These are phyloP conservation scores for Alternaria solani DNA, from an alignment of 2,329 filamentous ascomycete species.

Conservation along the genomic window DNA sequence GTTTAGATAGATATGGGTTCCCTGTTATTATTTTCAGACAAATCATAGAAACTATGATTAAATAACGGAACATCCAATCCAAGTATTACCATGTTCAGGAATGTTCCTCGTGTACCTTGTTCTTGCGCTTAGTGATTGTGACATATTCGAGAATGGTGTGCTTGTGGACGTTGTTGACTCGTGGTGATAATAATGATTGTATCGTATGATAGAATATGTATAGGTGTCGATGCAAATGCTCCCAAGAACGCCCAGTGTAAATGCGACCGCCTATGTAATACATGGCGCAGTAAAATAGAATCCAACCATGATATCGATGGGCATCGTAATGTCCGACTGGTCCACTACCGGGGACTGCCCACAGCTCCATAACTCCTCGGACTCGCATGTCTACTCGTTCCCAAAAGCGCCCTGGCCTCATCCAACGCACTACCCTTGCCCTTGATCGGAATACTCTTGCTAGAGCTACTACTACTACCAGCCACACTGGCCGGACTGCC, in stretches of 20 bases:
- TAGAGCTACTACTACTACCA: constrained; percentile 7
- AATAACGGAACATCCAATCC: background rate
- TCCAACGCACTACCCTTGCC: constrained; percentile 37
- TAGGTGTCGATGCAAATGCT: background rate
- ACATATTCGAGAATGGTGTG: background rate
- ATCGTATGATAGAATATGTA: background rate
- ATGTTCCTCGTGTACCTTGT: too few relatives aligned
- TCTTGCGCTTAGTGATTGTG: background rate
- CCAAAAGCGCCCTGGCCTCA: constrained; percentile 48
- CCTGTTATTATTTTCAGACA: background rate
- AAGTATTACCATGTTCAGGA: background rate
- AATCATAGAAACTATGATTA: background rate
- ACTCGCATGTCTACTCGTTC: constrained; percentile 44
- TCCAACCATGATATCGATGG: background rate
- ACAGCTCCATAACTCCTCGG: constrained; percentile 45
- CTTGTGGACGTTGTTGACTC: background rate
- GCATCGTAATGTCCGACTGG: background rate
- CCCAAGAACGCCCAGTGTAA: background rate
- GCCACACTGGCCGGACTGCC: constrained; percentile 21
- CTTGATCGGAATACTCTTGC: constrained; percentile 39
- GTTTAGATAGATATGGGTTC: background rate
- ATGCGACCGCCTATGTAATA: background rate
- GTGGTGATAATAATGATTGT: background rate
- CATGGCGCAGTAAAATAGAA: background rate
- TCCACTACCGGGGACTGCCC: constrained; percentile 21